phyloP scores from a whole-genome alignment of 2,329 filamentous ascomycete genomes.

The Colletotrichum falcatum region DNA sequence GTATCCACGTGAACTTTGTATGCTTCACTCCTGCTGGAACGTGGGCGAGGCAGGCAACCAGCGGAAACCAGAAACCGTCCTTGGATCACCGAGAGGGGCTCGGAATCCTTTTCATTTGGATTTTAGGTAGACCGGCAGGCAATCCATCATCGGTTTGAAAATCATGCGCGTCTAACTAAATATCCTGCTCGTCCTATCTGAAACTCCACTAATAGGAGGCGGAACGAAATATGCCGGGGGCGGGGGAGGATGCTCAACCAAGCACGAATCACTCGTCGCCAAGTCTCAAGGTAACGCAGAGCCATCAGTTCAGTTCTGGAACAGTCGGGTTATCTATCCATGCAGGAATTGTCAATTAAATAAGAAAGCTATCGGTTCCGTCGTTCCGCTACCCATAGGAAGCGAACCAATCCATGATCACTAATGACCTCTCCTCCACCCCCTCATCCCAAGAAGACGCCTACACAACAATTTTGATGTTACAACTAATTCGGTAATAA shows the following conservation, averaged over 20 bases:
- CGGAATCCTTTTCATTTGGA: conserved; percentile 25
- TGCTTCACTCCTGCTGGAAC: neutral
- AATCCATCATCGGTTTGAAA: neutral
- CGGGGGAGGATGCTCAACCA: neutral
- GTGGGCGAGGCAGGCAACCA: conserved; percentile 16
- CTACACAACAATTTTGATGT: conserved; percentile 41
- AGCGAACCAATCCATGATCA: conserved; percentile 4
- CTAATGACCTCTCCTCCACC: conserved; percentile 13
- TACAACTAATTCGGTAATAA: conserved; percentile 28
- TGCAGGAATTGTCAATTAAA: conserved; percentile 24
- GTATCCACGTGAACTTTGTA: conserved; percentile 5
- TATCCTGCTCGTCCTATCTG: neutral
- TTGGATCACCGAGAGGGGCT: conserved; percentile 28
- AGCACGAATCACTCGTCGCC: neutral
- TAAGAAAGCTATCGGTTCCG: conserved; percentile 32
- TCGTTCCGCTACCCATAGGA: conserved; percentile 9
- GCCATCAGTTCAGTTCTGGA: neutral
- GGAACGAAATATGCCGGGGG: too few relatives aligned
- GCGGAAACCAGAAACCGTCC: conserved; percentile 13
- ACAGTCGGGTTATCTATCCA: neutral
- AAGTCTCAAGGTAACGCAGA: neutral
- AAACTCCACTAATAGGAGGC: neutral
- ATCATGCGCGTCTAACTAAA: neutral
- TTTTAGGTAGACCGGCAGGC: conserved; percentile 18
- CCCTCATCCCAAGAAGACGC: conserved; percentile 32